Evolutionary conservation across 2,329 filamentous ascomycete species (phyloP).

Genomic region (Fusarium neocosmosporiellum): DNA sequence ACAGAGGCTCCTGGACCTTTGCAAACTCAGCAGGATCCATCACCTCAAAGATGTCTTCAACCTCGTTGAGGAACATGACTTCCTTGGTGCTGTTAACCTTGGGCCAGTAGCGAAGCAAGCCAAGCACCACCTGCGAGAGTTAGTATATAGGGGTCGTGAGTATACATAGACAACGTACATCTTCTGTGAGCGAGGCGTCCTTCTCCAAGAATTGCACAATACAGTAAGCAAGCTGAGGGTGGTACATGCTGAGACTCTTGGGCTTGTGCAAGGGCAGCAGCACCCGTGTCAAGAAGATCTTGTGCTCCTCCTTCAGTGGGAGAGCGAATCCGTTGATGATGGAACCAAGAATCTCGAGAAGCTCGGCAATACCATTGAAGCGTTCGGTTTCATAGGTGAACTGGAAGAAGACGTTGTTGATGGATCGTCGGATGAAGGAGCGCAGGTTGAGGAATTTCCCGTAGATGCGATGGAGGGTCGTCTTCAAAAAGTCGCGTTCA

Average conservation of each 20-base stretch:
- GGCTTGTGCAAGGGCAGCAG: constrained; percentile 96
- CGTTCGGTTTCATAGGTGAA: constrained; percentile 99
- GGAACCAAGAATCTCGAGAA: constrained; percentile 95
- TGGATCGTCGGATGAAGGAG: constrained; percentile 96
- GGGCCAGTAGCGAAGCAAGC: constrained; percentile 95
- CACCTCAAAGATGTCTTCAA: constrained; percentile 99
- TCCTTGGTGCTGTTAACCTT: constrained; percentile 99
- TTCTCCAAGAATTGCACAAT: constrained; percentile 99
- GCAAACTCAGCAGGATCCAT: constrained; percentile 99
- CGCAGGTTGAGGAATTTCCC: constrained; percentile 98
- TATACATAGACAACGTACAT: constrained; percentile 63
- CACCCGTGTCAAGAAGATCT: constrained; percentile 94
- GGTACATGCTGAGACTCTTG: constrained; percentile 99
- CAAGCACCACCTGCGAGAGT: constrained; percentile 82
- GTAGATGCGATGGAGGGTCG: constrained; percentile 96
- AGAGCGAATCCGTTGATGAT: constrained; percentile 99
- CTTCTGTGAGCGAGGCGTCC: constrained; percentile 95
- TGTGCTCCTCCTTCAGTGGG: constrained; percentile 97
- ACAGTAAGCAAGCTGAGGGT: constrained; percentile 97
- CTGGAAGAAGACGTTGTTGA: constrained; percentile 99
- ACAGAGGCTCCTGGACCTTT: constrained; percentile 97
- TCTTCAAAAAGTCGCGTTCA: constrained; percentile 97
- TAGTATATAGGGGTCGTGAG: constrained; percentile 8
- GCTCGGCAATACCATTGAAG: constrained; percentile 97
- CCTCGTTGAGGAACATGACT: constrained; percentile 99